Base-by-base conservation (phyloP, 1,284 basidiomycete species). In the Porodaedalea pini region DNA sequence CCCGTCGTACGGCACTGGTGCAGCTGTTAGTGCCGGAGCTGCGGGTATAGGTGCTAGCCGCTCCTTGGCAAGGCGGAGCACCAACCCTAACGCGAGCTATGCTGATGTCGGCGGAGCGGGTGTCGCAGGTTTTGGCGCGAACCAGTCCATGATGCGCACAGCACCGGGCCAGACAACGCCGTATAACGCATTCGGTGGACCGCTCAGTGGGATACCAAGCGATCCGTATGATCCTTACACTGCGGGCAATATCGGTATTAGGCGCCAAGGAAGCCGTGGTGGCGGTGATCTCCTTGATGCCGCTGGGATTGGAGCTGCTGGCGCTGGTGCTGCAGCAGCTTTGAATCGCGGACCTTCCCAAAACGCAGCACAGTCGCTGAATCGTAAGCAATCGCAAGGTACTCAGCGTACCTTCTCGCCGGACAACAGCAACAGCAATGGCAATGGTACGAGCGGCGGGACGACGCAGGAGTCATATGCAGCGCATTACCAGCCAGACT, bases 121-220 rank as follows among this genome's bases (percentile, higher is more conserved):
- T 11, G 37, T 51, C 23, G 50, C 52, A 21, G 57, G 60, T 31
- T 58, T 53, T 48, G 57, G 54, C 15, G 54, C 36, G 15, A 48
- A 39, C 34, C 50, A 25, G 49, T 25, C 51, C 19, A 37, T 49
- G 25, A 49, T 19, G 53, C 71, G 34, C 67, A 69, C 57, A 62
- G 69, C 44, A 62, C 66, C 36, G 34, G 63, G 61, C 52, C 56
- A 52, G 23, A 62, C 65, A 19, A 59, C 65, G 47, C 73, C 73
- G 10, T 74, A 72, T 60, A 67, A 66, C 40, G 71, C 71, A 1
- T 72, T 73, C 54, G 68, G 69, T 1, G 63, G 62, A 45, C 59
- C 72, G 3, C 72, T 68, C 56, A 68, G 69, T 52, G 48, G 62
- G 63, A 51, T 64, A 59, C 15, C 61, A 58, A n/a, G 58, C 58